These are phyloP conservation scores for Pythium scleroteichum DNA, from an alignment of 352 stramenopile genomes.

Conservation along the genomic window DNA sequence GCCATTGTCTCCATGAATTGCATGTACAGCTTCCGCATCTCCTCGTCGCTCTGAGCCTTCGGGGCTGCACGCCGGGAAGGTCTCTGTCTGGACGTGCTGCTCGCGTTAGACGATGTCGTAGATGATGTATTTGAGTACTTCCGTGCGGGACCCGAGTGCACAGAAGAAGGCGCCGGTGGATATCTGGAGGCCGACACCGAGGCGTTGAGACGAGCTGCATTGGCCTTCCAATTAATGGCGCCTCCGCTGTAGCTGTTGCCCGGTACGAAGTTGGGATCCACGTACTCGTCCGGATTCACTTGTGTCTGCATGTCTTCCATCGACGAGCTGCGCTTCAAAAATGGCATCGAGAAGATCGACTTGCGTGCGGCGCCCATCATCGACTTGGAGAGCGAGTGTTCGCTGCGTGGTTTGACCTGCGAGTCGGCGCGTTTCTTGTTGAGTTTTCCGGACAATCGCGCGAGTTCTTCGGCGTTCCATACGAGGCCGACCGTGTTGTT, in stretches of 20 bases:
- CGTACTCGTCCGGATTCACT: slow-evolving; percentile 5
- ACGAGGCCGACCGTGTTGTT: slow-evolving; percentile 19
- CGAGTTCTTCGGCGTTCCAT: slow-evolving; percentile 30
- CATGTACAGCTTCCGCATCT: slow-evolving; percentile 24
- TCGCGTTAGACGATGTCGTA: slow-evolving; percentile 18
- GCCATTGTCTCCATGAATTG: slow-evolving; percentile 28
- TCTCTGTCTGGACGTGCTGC: slow-evolving; percentile 7
- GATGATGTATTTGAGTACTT: slow-evolving; percentile 24
- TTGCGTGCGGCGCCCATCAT: slow-evolving; percentile 7
- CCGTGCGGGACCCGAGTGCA: slow-evolving; percentile 15
- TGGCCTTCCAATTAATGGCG: slow-evolving; percentile 16
- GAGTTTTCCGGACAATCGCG: slow-evolving; percentile 18
- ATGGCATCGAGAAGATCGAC: slow-evolving; percentile 19
- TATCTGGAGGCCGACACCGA: slow-evolving; percentile 15
- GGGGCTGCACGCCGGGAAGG: background rate
- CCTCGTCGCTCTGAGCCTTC: slow-evolving; percentile 17
- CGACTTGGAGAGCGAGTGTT: slow-evolving; percentile 18
- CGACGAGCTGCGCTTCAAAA: slow-evolving; percentile 24
- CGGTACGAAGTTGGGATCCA: slow-evolving; percentile 17
- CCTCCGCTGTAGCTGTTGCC: slow-evolving; percentile 29
- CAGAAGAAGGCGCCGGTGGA: slow-evolving; percentile 7
- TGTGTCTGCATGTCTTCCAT: slow-evolving; percentile 23
- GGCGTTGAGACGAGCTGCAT: slow-evolving; percentile 17
- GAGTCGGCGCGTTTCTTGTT: slow-evolving; percentile 15
- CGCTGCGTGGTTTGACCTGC: slow-evolving; percentile 13